Evolutionary conservation across 495 filamentous ascomycete genomes (phyloP).

Genomic region (Aspergillus olivimuriae): DNA sequence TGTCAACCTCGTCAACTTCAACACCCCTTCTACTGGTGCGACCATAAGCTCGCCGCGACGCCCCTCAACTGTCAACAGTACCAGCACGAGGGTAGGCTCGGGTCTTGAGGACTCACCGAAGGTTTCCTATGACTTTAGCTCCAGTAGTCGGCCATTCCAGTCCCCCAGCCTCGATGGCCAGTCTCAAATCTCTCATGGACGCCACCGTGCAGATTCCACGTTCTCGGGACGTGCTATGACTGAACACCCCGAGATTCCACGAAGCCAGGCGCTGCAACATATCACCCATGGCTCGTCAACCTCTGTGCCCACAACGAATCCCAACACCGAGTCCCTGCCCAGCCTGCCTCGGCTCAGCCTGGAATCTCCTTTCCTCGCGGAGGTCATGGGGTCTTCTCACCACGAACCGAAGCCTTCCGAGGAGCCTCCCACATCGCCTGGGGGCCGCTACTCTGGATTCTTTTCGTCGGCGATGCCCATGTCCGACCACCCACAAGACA

Average conservation of each 20-base stretch:
- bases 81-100: slow-evolving; percentile 50
- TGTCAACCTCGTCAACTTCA: slow-evolving; percentile 45
- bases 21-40: slow-evolving; percentile 41
- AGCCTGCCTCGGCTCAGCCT: slow-evolving; percentile 35
- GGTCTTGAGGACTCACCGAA: slow-evolving; percentile 60
- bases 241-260: slow-evolving; percentile 15
- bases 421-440: slow-evolving; percentile 23
- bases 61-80: slow-evolving; percentile 39
- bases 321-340: slow-evolving; percentile 32
- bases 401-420: slow-evolving; percentile 10
- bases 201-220: slow-evolving; percentile 28
- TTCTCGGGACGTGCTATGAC: slow-evolving; percentile 21
- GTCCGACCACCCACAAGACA: slow-evolving; percentile 51
- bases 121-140: slow-evolving; percentile 44
- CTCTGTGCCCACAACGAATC: slow-evolving; percentile 4
- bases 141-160: slow-evolving; percentile 28
- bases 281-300: slow-evolving; percentile 16
- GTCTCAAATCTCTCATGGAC: slow-evolving; percentile 20
- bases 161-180: slow-evolving; percentile 29
- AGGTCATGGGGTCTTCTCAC: slow-evolving; percentile 21
- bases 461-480: slow-evolving; percentile 86
- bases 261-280: slow-evolving; percentile 28
- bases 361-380: slow-evolving; percentile 38
- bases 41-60: slow-evolving; percentile 35
- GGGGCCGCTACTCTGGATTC: slow-evolving; percentile 52